Conservation (phyloP, 2,329 filamentous ascomycete genomes). For the Leptosphaerulina australis region DNA sequence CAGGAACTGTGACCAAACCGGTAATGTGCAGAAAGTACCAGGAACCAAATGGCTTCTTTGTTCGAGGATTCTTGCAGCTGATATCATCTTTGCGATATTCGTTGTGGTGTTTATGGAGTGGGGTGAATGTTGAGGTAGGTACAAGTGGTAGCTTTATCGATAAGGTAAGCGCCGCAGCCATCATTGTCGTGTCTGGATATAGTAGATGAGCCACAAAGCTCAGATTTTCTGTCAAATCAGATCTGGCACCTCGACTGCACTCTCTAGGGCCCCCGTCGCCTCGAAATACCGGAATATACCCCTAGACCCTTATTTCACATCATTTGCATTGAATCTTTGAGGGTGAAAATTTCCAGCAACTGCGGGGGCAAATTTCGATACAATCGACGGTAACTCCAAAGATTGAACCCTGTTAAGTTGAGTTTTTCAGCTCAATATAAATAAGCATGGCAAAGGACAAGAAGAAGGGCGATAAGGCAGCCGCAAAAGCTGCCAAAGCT, state of each 20-base stretch:
- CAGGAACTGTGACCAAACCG: slow-evolving; percentile 9
- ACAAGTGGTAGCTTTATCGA: slow-evolving; percentile 25
- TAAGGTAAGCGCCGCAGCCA: slow-evolving; percentile 20
- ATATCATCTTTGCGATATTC: slow-evolving; percentile 42
- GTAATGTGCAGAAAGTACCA: too few relatives aligned
- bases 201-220: background rate
- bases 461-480: slow-evolving; percentile 56
- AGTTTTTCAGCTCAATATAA: background rate
- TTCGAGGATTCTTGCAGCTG: slow-evolving; percentile 55
- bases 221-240: background rate
- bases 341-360: slow-evolving; percentile 26
- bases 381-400: background rate
- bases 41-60: slow-evolving; percentile 54
- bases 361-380: slow-evolving; percentile 17
- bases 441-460: slow-evolving; percentile 59
- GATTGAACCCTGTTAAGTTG: too few relatives aligned
- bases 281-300: too few relatives aligned
- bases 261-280: background rate
- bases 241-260: background rate
- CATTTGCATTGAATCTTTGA: background rate
- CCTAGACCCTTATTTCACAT: background rate
- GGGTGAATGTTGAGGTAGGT: slow-evolving; percentile 20
- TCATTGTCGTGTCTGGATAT: background rate
- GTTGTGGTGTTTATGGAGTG: slow-evolving; percentile 2
- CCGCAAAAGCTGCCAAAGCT: slow-evolving; percentile 59